Percentiles rank a stretch among this genome's conserved stretches.
Evolutionary conservation across 192 early-diverging fungal genomes (phyloP).

Genomic region (Allomyces javanicus): DNA sequence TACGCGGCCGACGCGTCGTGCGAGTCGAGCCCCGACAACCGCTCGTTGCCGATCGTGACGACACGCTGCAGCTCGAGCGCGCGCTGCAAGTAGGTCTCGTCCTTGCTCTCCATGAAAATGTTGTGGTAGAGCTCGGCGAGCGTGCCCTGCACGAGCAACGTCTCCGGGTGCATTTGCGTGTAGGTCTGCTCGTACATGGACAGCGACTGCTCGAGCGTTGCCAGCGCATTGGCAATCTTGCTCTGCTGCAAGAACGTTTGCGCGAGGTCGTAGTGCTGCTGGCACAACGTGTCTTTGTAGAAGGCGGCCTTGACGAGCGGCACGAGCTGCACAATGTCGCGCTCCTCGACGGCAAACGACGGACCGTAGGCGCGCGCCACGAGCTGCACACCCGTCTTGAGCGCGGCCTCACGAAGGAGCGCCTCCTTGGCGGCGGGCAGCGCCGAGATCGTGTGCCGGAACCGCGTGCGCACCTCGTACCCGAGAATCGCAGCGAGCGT

Average conservation of each 20-base stretch:
- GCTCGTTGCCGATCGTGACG: conserved; percentile 67
- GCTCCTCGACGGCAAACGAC: conserved; percentile 11
- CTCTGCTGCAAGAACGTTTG: conserved; percentile 11
- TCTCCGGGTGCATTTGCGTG: conserved; percentile 78
- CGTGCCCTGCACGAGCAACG: conserved; percentile 60
- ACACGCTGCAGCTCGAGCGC: conserved; percentile 40
- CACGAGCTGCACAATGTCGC: conserved; percentile 36
- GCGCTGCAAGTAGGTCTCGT: conserved; percentile 41
- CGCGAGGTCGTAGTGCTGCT: conserved; percentile 4
- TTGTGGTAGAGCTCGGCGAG: conserved; percentile 71
- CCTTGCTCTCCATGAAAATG: conserved; percentile 26
- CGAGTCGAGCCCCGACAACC: conserved; percentile 67
- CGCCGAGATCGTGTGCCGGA: conserved; percentile 42
- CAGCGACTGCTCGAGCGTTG: conserved; percentile 54
- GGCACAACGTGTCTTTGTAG: conserved; percentile 15
- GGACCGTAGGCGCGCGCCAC: conserved; percentile 57
- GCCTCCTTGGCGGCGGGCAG: conserved; percentile 32
- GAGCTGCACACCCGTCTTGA: conserved; percentile 73
- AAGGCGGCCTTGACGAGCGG: conserved; percentile 55
- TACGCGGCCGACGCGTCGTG: conserved; percentile 76
- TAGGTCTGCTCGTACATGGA: conserved; percentile 82
- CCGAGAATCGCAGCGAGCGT: conserved; percentile 34
- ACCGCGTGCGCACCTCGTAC: conserved; percentile 44
- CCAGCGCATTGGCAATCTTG: conserved; percentile 15
- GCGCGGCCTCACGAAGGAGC: conserved; percentile 61